A percentile compares a stretch with the other conserved stretches of the same genome.
Conservation (phyloP, 257 asterid species). For the Forsythia viridissima region DNA sequence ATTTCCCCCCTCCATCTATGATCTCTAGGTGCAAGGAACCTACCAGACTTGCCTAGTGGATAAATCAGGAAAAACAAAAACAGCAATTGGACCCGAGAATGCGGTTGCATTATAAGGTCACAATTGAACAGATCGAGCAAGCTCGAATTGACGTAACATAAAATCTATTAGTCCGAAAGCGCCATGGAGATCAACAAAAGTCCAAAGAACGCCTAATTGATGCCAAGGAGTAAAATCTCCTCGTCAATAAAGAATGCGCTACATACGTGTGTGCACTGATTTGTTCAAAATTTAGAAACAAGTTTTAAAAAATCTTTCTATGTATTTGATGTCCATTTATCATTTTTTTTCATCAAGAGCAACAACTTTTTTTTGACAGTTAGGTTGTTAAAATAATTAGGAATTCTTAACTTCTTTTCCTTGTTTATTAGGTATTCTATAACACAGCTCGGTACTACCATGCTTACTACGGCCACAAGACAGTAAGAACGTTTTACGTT, state of each 20-base stretch:
- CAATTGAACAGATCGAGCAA: too few species aligned
- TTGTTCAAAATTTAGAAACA: not conserved
- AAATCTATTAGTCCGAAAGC: too few species aligned
- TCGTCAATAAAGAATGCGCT: too few species aligned
- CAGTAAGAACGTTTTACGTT: constrained; percentile 51
- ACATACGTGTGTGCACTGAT: not conserved
- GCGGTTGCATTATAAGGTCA: too few species aligned
- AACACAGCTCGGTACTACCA: constrained; percentile 91
- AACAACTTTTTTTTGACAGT: not conserved
- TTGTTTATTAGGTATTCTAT: constrained; percentile 56
- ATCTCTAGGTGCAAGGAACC: not conserved
- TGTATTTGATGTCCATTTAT: not conserved
- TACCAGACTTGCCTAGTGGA: too few species aligned
- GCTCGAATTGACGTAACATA: too few species aligned
- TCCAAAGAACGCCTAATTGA: too few species aligned
- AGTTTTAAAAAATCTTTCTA: not conserved
- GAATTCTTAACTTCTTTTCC: constrained; percentile 14
- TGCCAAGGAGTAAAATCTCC: too few species aligned
- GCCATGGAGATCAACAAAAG: too few species aligned
- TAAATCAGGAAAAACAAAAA: too few species aligned
- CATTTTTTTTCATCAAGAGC: not conserved
- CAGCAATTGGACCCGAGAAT: too few species aligned
- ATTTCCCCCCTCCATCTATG: not conserved
- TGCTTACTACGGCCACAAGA: constrained; percentile 94
- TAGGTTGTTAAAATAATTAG: not conserved